Evolutionary conservation across 768 basidiomycete genomes (phyloP), one percentile per base, ranked within the genome.

Genomic region (Boletus subparvulus): DNA sequence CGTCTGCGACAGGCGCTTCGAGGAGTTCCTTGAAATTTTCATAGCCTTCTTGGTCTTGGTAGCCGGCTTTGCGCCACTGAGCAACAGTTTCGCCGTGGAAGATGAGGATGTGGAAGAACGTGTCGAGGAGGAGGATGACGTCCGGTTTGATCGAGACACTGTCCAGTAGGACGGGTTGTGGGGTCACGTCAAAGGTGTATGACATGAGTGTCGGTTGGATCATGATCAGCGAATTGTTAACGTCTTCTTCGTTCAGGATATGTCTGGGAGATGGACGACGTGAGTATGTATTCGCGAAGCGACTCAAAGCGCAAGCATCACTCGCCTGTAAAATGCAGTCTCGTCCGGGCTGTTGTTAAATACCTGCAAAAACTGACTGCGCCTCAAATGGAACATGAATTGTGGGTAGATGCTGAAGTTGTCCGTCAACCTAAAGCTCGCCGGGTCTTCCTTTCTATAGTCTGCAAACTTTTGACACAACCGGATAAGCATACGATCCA

Each of bases 331-430:
- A 80, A 96, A 98, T 14, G 95, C 97, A 19, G 95, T 98, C 78
- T 99, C 97, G 71, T 99, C 97, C 9, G 97, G 97, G 80, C 93
- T 95, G 80, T 98, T 99, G 75, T 98, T 98, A 77, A 98, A 98
- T 52, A 98, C 95, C 75, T 99, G 97, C 71, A 99, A 78, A 79
- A 99, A 98, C 75, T 98, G 96, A 81, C 92, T 94, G 71, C 97
- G 79, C 56, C 96, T 82, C 59, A 99, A 74, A 75, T 99, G 97
- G 87, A 98, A 99, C 97, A 98, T 99, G 79, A 99, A 99, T 70
- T 98, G 97, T 16, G 97, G 97, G 73, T 99, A 99, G 65, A 99
- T 98, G 70, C 91, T 92, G 75, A 99, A 98, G 74, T 97, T 97
- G 70, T 97, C 94, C 54, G 85, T 80, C 61, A 99, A 78, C 63